phyloP scores from a whole-genome alignment of 1,284 basidiomycete genomes.

The Heterobasidion irregulare region DNA sequence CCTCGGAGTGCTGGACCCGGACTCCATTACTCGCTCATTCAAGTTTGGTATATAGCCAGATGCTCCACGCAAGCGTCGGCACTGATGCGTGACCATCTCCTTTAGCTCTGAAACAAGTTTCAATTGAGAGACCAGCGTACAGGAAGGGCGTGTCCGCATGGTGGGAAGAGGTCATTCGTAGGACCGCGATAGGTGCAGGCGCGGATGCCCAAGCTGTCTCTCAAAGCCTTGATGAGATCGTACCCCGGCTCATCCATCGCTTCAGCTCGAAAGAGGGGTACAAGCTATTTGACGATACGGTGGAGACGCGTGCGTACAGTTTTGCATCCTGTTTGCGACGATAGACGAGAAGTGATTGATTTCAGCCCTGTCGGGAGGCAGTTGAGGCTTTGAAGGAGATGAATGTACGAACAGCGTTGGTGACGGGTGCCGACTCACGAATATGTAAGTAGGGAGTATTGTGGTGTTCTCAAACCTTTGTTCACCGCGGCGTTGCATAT shows the following conservation, averaged over 20 bases:
- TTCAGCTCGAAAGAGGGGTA: constrained; percentile 71
- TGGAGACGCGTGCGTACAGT: constrained; percentile 45
- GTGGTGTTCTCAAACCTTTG: too few relatives aligned
- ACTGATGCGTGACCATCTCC: too few relatives aligned
- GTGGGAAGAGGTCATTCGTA: constrained; percentile 67
- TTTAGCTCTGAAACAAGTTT: constrained; percentile 55
- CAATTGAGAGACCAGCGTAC: constrained; percentile 49
- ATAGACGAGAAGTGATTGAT: not conserved
- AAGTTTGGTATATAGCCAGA: constrained; percentile 40
- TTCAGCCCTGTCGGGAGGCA: constrained; percentile 16
- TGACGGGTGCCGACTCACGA: constrained; percentile 66
- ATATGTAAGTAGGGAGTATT: constrained; percentile 39
- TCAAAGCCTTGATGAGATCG: constrained; percentile 39
- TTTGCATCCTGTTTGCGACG: not conserved
- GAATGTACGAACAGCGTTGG: constrained; percentile 44
- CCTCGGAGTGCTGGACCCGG: constrained; percentile 48
- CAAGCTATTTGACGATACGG: constrained; percentile 52
- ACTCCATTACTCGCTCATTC: constrained; percentile 50
- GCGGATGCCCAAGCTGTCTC: constrained; percentile 49
- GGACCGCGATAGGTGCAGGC: constrained; percentile 66
- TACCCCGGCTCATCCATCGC: constrained; percentile 44
- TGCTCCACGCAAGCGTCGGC: not conserved
- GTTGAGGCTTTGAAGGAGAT: constrained; percentile 37
- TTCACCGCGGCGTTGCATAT: too few relatives aligned
- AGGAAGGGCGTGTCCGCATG: constrained; percentile 42